Base-by-base conservation (phyloP, 1,284 basidiomycete genomes). In the Moesziomyces antarcticus region DNA sequence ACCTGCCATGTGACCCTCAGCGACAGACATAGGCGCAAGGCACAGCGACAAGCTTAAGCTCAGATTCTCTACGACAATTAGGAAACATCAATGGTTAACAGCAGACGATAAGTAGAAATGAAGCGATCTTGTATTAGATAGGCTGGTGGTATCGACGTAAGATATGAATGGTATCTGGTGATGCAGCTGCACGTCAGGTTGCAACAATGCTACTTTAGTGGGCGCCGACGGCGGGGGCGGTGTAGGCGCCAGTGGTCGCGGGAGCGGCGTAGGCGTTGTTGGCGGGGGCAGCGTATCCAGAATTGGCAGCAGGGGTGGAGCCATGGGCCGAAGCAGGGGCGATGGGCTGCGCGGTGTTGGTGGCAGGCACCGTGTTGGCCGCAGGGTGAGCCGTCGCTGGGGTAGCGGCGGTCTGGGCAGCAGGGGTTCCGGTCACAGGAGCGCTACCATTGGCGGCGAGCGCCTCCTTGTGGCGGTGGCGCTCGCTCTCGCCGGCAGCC, bases 401-500 rank as follows among this genome's bases (percentile, higher is more conserved):
- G 1, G 42, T 14, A 5, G 42, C 20, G 42, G 42, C 22, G 9
- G 42, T 33, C 30, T 33, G 30, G 8, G 30, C 30, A 33, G 30
- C 30, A 33, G 30, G 30, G 13, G 30, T 33, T 10, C 30, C 13
- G 10, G 30, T 33, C 30, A 33, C 22, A 14, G 47, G 30, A 6
- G 43, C 25, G 37, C 22, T n/a, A 21, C 22, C 21, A 46, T 30
- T 41, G 16, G 58, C 40, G 5, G 51, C 42, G 3, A 73, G 45
- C 3, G 46, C 52, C 50, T 69, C 62, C 45, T 65, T 57, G 54
- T 74, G 62, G 3, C 54, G 37, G 47, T 62, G 53, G 1, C 72
- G 53, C 58, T 66, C 53, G 25, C 52, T 47, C 14, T 74, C 72
- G 24, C 51, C 58, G 0, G 18, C 14, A 1, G 33, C 52, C 59